Base-by-base conservation (phyloP, 495 filamentous ascomycete species). In the Schizothecium vesticola region DNA sequence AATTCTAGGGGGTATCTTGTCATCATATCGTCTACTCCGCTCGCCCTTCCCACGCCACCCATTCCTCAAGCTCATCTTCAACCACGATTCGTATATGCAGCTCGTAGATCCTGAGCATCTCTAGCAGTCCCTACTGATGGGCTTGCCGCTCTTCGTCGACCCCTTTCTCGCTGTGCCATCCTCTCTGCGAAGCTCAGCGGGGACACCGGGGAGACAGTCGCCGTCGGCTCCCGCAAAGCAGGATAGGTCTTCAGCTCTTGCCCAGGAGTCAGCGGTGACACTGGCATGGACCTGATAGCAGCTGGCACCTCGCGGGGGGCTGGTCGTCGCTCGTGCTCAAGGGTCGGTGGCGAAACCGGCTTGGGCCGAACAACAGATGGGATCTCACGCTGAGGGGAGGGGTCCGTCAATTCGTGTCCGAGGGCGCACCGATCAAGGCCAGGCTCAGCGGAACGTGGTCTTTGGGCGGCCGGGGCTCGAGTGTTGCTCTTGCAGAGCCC, bases 361-460 rank as follows among this genome's bases (percentile, higher is more conserved):
- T 23, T 21, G 10, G 7, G 56, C 1, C n/a, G 19, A 10, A 59
- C 22, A 59, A 6, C 3, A 51, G 1, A 9, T 8, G 43, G 6
- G 0, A 8, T 59, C 57, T 25, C 25, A 2, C 22, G 57, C 57
- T 0, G 21, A 12, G 24, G 23, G 4, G 12, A 1, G 0, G 21
- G 8, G 21, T 26, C 29, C 5, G 12, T 22, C 11, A 6, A 23
- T 21, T 29, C 64, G 21, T 63, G 22, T 56, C 63, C 58, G 4
- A 63, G 63, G 9, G 28, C n/a, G 12, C 59, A 36, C n/a, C 56
- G 31, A 56, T 69, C 67, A 13, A 33, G 36, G 3, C 68, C 59
- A 5, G 68, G 68, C 64, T 70, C 64, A 22, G 63, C 68, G 9
- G 68, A 66, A 13, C 68, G 63, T 3, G 68, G 63, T 56, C 68